These are phyloP conservation scores for Boletus coccyginus DNA, from an alignment of 768 basidiomycete species.

Conservation along the genomic window DNA sequence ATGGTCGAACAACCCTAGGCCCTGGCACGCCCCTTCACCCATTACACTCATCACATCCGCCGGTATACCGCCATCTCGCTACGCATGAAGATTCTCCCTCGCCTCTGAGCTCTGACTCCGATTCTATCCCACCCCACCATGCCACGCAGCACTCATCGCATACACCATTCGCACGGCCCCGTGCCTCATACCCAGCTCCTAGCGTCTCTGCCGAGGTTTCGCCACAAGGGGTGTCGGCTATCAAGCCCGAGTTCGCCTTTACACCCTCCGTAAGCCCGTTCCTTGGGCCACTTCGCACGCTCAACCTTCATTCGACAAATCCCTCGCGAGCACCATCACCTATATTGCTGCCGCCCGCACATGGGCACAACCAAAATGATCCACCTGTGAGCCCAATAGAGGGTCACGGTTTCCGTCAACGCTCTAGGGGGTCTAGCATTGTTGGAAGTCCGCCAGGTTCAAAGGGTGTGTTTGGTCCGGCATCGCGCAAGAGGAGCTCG, in stretches of 20 bases:
- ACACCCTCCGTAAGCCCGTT: slow-evolving; percentile 81
- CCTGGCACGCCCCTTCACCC: slow-evolving; percentile 37
- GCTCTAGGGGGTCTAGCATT: slow-evolving; percentile 30
- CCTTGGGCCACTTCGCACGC: slow-evolving; percentile 70
- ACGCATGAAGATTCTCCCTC: slow-evolving; percentile 64
- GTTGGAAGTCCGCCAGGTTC: slow-evolving; percentile 38
- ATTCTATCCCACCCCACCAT: slow-evolving; percentile 35
- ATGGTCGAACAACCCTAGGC: slow-evolving; percentile 19
- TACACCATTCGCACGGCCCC: slow-evolving; percentile 23
- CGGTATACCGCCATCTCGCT: slow-evolving; percentile 32
- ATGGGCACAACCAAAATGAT: slow-evolving; percentile 23
- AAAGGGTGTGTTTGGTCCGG: slow-evolving; percentile 26
- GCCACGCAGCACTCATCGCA: slow-evolving; percentile 30
- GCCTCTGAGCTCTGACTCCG: slow-evolving; percentile 67
- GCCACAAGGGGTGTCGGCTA: slow-evolving; percentile 20
- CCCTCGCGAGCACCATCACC: slow-evolving; percentile 74
- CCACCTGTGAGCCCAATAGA: slow-evolving; percentile 35
- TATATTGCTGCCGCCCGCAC: slow-evolving; percentile 57
- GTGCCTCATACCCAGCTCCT: slow-evolving; percentile 22
- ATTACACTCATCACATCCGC: slow-evolving; percentile 35
- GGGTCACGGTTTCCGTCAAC: slow-evolving; percentile 27
- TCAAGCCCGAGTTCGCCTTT: slow-evolving; percentile 38
- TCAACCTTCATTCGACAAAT: slow-evolving; percentile 70
- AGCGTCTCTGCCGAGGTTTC: slow-evolving; percentile 31
- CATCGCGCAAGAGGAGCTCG: slow-evolving; percentile 30